Conservation (phyloP, 1,284 basidiomycete genomes). For the Heterobasidion irregulare region DNA sequence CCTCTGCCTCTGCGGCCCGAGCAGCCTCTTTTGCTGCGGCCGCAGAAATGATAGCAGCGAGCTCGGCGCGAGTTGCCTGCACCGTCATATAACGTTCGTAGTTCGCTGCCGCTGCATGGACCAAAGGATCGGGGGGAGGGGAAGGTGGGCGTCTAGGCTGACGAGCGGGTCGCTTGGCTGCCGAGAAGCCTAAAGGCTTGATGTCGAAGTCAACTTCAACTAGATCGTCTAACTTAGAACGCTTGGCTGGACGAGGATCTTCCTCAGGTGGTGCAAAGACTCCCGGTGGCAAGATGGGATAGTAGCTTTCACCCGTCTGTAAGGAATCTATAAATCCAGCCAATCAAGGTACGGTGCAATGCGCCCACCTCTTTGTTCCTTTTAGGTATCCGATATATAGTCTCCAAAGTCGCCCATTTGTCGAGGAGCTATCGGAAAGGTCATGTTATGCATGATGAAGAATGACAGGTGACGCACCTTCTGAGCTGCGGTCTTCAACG, state of each 20-base stretch:
- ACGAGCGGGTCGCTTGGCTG: not conserved
- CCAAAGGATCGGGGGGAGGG: too few relatives aligned
- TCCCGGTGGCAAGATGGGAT: slow-evolving; percentile 2
- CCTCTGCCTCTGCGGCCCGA: slow-evolving; percentile 26
- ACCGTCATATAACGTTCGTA: not conserved
- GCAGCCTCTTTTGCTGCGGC: slow-evolving; percentile 32
- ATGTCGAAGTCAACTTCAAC: slow-evolving; percentile 11
- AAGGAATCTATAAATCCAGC: not conserved
- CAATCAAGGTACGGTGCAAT: not conserved
- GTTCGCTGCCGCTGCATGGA: too few relatives aligned
- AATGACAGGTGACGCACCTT: slow-evolving; percentile 32
- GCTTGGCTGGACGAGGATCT: slow-evolving; percentile 24
- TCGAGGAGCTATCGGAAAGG: slow-evolving; percentile 45
- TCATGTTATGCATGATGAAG: slow-evolving; percentile 3
- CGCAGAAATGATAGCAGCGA: slow-evolving; percentile 40
- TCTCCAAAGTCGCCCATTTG: slow-evolving; percentile 69
- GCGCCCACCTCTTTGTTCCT: slow-evolving; percentile 38
- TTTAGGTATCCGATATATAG: slow-evolving; percentile 83
- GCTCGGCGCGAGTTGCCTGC: slow-evolving; percentile 15
- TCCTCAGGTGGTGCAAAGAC: slow-evolving; percentile 11
- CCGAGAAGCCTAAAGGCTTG: slow-evolving; percentile 16
- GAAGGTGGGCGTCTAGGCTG: not conserved
- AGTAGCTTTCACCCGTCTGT: slow-evolving; percentile 17
- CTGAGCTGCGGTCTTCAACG: slow-evolving; percentile 45
- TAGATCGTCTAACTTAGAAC: slow-evolving; percentile 18